These are phyloP conservation scores for Chenopodium quinoa DNA, from an alignment of 148 eudicot genomes.

Conservation along the genomic window DNA sequence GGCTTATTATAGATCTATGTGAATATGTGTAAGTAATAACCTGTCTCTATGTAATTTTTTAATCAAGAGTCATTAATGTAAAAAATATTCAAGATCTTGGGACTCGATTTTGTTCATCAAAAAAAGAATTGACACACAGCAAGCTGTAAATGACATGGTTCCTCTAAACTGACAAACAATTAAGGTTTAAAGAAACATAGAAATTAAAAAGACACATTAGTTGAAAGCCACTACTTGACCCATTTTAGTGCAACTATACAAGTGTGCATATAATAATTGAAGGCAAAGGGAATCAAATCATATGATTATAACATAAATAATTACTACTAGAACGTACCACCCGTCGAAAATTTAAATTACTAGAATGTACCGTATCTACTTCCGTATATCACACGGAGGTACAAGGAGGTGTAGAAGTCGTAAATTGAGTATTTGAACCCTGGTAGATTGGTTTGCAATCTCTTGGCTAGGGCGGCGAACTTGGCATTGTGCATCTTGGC, in stretches of 20 bases:
- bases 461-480: constrained; percentile 17
- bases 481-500: constrained; percentile 38
- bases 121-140: constrained; percentile 1
- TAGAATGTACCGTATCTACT: constrained; percentile 33
- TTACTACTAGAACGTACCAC: constrained; percentile 25
- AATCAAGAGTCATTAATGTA: background rate
- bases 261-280: background rate
- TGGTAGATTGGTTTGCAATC: constrained; percentile 28
- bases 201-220: background rate
- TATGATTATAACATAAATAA: background rate
- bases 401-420: constrained; percentile 34
- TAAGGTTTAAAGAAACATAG: background rate
- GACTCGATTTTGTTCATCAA: background rate
- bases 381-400: constrained; percentile 24
- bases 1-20: background rate
- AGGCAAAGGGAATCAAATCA: constrained; percentile 6
- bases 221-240: constrained; percentile 14
- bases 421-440: constrained; percentile 42
- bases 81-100: background rate
- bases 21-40: background rate
- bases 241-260: background rate
- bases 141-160: background rate
- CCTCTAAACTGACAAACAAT: background rate
- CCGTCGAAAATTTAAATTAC: background rate
- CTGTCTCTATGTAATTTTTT: background rate